Base-by-base conservation (phyloP, 805 yeast species). In the Komagataella ulmi region DNA sequence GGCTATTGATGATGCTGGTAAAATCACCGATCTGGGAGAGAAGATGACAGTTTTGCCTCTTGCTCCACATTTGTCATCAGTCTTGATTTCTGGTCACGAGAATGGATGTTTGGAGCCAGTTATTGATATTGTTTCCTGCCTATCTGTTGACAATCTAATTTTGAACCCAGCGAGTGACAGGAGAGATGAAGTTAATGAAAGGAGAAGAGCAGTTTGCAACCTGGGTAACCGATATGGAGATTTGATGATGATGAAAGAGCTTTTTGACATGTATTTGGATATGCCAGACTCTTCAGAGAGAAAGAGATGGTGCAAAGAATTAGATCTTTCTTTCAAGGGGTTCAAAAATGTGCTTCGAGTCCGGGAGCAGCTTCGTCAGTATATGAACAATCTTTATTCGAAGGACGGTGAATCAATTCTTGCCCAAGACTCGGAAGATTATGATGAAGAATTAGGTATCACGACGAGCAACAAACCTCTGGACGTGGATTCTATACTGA, bases 21-120 rank as follows among this genome's bases (percentile, higher is more conserved):
- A 76, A 24, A 81, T 93, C 55, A 91, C 98, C 0, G 67, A 72
- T 1, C 66, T 87, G 43, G 99, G 99, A n/a, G 70, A 74, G 49
- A 77, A 85, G 58, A 88, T 93, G 91, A 88, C 95, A 0, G 75
- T 88, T 14, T 70, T 93, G 54, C 99, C 99, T 0, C 74, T 93
- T 24, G 85, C 89, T n/a, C 98, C 99, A 0, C 93, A 87, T 60
- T 72, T 93, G 48, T 85, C 96, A 3, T 88, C 89, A 1, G 97
- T 91, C 7, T 70, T 93, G 51, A 70, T 93, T 36, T 73, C 77
- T 23, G 96, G 97, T 0, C 67, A 74, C 54, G 80, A 78, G 47
- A 56, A 60, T 24, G 72, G 69, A 18, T 73, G 75, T 1, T 66
- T 88, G 5, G 67, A 68, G 1, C 78, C 83, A 1, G 96, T 87